A percentile compares a stretch with the other conserved stretches of the same genome.
Evolutionary conservation across 345 rosid species (phyloP).

Genomic region (Populus ilicifolia): DNA sequence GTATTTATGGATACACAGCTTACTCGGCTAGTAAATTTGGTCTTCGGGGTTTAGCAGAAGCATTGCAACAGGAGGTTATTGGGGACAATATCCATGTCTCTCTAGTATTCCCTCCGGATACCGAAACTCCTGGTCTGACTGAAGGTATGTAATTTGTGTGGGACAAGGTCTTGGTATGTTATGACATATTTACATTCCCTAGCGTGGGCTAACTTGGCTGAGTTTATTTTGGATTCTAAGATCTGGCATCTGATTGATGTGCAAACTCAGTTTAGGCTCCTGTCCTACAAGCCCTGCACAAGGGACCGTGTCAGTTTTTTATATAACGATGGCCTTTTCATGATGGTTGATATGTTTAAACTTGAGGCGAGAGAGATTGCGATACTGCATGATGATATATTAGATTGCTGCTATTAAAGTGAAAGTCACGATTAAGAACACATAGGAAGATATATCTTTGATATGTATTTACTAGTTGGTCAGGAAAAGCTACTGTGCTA

Average conservation of each 20-base stretch:
- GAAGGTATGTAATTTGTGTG: conserved; percentile 44
- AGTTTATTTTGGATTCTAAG: no score
- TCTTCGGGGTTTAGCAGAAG: conserved; percentile 81
- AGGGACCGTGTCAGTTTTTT: no score
- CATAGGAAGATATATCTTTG: background rate
- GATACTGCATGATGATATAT: no score
- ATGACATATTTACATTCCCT: no score
- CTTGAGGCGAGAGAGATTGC: background rate
- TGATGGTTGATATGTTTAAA: background rate
- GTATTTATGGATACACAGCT: conserved; percentile 81
- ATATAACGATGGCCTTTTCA: no score
- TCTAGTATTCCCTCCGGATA: conserved; percentile 78
- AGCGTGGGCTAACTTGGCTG: no score
- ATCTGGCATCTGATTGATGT: no score
- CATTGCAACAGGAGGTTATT: conserved; percentile 88
- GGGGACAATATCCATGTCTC: conserved; percentile 69
- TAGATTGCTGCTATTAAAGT: background rate
- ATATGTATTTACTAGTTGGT: no score
- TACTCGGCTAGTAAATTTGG: conserved; percentile 87
- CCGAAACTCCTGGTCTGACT: conserved; percentile 71
- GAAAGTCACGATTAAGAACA: background rate
- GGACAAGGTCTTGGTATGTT: no score
- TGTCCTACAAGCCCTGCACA: no score
- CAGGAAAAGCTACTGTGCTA: no score
- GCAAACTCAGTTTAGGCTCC: no score